Evolutionary conservation across 352 stramenopile species (phyloP), one percentile per base, ranked within the genome.

Genomic region (Globisporangium polare): DNA sequence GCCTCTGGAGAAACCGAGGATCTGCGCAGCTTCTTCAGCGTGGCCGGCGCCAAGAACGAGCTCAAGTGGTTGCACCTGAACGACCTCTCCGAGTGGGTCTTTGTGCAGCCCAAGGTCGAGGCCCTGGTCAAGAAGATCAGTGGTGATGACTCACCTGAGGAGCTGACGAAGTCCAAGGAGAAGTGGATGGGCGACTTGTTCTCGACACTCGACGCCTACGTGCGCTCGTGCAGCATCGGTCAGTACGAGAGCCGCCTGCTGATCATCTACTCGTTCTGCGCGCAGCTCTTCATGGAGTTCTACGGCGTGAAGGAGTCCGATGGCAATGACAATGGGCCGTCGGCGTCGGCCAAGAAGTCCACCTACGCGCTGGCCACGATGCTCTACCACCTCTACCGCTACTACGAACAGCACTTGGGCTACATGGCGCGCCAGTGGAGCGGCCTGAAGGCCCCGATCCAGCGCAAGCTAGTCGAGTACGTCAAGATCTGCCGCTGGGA

Each of bases 401-500:
- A 99, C 74, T 99, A 99, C 68, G 77, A 72, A 3, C 93, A 99
- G 70, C 98, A 96, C 47, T 63, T 94, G 29, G 71, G 65, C 2
- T 92, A 86, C 66, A 73, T 95, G 56, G 68, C 91, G 62, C 89
- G 77, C 66, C 75, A 95, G 82, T 91, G 77, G 86, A 81, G 83
- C 39, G 80, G 80, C n/a, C 66, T 98, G 0, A 94, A 96, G 57
- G 79, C 77, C 3, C 96, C 95, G 18, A 98, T 99, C 62, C 95
- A 99, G 77, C 96, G 95, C 33, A 95, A 98, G 67, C 67, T 99
- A 5, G 92, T 98, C 68, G 96, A 99, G 58, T 98, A 99, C 75
- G 90, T 98, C 35, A 99, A 99, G 65, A 92, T 99, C 33, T 95
- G 88, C 33, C 97, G 97, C 54, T 99, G 98, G 98, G 98, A 99